A percentile compares a stretch with the other conserved stretches of the same genome.
These are phyloP conservation scores for Eragrostis curvula DNA, from an alignment of 176 grass and related monocot genomes.

Conservation along the genomic window DNA sequence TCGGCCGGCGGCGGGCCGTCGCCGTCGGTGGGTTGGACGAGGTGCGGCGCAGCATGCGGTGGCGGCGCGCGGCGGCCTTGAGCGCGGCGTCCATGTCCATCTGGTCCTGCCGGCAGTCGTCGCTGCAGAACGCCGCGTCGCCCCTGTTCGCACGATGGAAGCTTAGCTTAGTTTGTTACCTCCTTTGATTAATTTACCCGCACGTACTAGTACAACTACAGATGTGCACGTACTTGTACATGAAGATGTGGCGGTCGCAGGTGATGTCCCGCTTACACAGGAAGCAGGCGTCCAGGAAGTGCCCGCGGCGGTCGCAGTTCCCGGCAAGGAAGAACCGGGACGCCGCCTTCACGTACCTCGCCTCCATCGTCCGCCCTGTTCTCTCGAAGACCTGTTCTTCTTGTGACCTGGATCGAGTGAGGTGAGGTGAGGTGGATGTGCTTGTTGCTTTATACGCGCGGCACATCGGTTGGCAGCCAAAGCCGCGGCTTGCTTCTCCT, in stretches of 20 bases:
- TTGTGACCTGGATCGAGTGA: too few species aligned
- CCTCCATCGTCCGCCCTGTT: too few species aligned
- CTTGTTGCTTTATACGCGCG: too few species aligned
- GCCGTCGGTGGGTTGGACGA: slow-evolving; percentile 2
- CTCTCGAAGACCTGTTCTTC: too few species aligned
- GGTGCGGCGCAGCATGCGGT: not conserved
- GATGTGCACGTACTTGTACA: slow-evolving; percentile 53
- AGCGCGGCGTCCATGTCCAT: slow-evolving; percentile 75
- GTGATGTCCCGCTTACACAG: slow-evolving; percentile 65
- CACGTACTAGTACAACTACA: too few species aligned
- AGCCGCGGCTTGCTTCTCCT: too few species aligned
- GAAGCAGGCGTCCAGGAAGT: slow-evolving; percentile 64
- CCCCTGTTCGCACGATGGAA: slow-evolving; percentile 38
- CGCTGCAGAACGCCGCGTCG: slow-evolving; percentile 68
- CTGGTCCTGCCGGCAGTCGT: slow-evolving; percentile 62
- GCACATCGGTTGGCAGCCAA: too few species aligned
- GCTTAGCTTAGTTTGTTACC: too few species aligned
- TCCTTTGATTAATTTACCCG: too few species aligned
- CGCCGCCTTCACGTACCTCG: slow-evolving; percentile 36
- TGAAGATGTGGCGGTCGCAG: slow-evolving; percentile 49
- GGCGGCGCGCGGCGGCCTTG: slow-evolving; percentile 39
- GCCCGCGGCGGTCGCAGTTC: not conserved
- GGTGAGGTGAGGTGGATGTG: too few species aligned
- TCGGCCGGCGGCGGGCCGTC: slow-evolving; percentile 25
- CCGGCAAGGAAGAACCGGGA: slow-evolving; percentile 37